Base-by-base conservation (phyloP, 495 filamentous ascomycete species). In the Aspergillus sclerotioniger region DNA sequence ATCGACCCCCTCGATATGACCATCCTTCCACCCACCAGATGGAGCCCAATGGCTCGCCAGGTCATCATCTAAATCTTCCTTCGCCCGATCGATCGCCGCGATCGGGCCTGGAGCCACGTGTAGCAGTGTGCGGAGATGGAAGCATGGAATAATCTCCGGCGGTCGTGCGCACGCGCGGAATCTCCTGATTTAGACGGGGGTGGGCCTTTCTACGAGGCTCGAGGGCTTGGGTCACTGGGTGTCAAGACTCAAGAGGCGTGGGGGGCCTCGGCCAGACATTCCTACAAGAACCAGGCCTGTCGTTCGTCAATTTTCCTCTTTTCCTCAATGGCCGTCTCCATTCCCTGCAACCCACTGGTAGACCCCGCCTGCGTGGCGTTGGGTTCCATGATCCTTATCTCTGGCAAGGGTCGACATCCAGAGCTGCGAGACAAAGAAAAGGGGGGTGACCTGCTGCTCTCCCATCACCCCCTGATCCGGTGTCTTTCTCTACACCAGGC, bases 21-120 rank as follows among this genome's bases (percentile, higher is more conserved):
- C 25, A 2, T 5, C 25, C 25, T 25, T 25, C 5, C 25, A 25
- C n/a, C n/a, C n/a, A n/a, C n/a, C n/a, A n/a, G n/a, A n/a, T n/a
- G n/a, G n/a, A n/a, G n/a, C n/a, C n/a, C n/a, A n/a, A n/a, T n/a
- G n/a, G n/a, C n/a, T n/a, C n/a, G n/a, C n/a, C 25, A 25, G 25
- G 25, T 25, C 25, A 25, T 25, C 37, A 41, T 12, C 37, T 12
- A n/a, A 37, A 2, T n/a, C 10, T 12, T 12, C 13, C 37, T 41
- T 12, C 37, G 13, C 32, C 31, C 8, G 29, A 55, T 48, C 28
- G 43, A 49, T 49, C 54, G 31, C 31, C 54, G 44, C 10, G 46
- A 56, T 49, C 19, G 43, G 31, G 33, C 43, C 17, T 37, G 21
- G 29, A 48, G 32, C 54, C 44, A 56, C 54, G 54, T 49, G n/a